Conservation (phyloP, 192 early-diverging fungal genomes). For the Podila epigama region DNA sequence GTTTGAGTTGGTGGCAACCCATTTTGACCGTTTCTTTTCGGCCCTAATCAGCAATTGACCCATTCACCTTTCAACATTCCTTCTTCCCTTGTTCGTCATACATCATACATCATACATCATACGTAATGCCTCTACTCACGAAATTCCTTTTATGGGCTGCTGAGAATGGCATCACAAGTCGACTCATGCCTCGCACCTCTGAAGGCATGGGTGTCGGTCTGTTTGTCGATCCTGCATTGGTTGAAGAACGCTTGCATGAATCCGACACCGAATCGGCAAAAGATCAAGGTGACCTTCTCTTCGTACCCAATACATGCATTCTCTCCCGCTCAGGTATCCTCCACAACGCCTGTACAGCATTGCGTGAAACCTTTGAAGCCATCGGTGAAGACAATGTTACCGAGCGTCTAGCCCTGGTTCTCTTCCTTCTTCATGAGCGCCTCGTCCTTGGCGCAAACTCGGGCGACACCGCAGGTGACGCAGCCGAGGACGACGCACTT, state of each 20-base stretch:
- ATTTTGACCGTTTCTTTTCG: not conserved
- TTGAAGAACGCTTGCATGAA: not conserved
- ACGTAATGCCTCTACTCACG: not conserved
- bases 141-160: slow-evolving; percentile 15
- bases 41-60: not conserved
- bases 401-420: slow-evolving; percentile 46
- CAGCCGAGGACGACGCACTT: not conserved
- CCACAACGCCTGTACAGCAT: not conserved
- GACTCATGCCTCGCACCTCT: slow-evolving; percentile 6
- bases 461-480: not conserved
- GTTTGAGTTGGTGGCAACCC: not conserved
- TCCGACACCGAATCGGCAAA: not conserved
- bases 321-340: slow-evolving; percentile 16
- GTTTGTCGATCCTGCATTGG: slow-evolving; percentile 2
- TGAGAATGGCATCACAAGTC: slow-evolving; percentile 1
- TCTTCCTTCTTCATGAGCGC: slow-evolving; percentile 53
- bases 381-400: slow-evolving; percentile 8
- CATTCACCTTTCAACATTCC: not conserved
- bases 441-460: slow-evolving; percentile 2
- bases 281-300: slow-evolving; percentile 26
- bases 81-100: not conserved
- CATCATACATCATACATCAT: not conserved
- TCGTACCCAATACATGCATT: slow-evolving; percentile 9
- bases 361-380: slow-evolving; percentile 4
- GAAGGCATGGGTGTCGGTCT: slow-evolving; percentile 37